A percentile compares a stretch with the other conserved stretches of the same genome.
These are phyloP conservation scores for Halteria grandinella DNA, from an alignment of 73 alveolate genomes.

Conservation along the genomic window DNA sequence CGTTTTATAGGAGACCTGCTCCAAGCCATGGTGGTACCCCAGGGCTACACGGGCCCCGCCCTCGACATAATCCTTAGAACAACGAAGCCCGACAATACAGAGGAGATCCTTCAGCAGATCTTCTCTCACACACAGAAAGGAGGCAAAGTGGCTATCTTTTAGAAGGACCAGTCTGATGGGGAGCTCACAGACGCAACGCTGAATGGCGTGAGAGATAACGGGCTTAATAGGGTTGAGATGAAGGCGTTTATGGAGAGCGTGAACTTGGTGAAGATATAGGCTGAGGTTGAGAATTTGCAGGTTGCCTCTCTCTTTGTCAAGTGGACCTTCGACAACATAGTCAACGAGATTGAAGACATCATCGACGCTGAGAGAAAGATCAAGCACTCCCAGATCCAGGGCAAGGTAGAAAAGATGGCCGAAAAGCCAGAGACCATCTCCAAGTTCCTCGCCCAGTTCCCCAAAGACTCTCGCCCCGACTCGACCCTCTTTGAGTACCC, in stretches of 20 bases:
- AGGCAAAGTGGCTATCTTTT: conserved; percentile 19
- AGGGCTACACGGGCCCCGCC: conserved; percentile 53
- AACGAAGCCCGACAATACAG: conserved; percentile 39
- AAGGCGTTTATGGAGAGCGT: conserved; percentile 43
- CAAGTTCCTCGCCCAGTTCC: conserved; percentile 58
- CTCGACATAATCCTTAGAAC: conserved; percentile 58
- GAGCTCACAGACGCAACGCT: conserved; percentile 13
- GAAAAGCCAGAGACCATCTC: conserved; percentile 73
- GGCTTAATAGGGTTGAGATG: conserved; percentile 17
- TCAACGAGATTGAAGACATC: conserved; percentile 71
- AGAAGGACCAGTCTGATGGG: conserved; percentile 45
- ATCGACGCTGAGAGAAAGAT: conserved; percentile 75
- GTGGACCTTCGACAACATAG: conserved; percentile 60
- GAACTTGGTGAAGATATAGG: conserved; percentile 26
- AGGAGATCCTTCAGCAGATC: conserved; percentile 34
- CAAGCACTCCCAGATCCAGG: conserved; percentile 68
- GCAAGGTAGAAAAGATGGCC: conserved; percentile 55
- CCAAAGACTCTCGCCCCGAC: conserved; percentile 51
- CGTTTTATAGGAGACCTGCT: conserved; percentile 40
- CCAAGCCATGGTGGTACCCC: conserved; percentile 27
- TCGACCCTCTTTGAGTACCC: conserved; percentile 61
- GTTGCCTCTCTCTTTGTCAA: conserved; percentile 37
- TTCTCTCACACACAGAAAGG: conserved; percentile 23
- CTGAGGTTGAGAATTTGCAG: conserved; percentile 25
- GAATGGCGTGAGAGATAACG: neutral